Conservation (phyloP, 1,139 yeast genomes). For the Saccharomycopsis crataegensis region DNA sequence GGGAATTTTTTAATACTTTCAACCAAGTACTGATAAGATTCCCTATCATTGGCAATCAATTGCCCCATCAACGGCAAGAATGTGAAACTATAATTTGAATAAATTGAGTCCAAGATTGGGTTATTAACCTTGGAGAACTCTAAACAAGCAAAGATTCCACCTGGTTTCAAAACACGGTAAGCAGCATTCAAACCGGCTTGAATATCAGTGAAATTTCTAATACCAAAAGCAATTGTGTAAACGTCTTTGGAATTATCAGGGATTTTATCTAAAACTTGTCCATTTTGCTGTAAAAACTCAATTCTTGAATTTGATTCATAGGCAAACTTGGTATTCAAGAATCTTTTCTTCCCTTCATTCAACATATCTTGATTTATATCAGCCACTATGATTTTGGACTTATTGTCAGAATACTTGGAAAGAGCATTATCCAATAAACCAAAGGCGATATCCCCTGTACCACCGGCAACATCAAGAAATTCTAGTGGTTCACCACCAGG, state of each 20-base stretch:
- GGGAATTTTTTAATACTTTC: constrained; percentile 93
- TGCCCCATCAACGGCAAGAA: constrained; percentile 93
- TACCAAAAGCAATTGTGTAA: constrained; percentile 95
- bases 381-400: constrained; percentile 79
- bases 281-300: constrained; percentile 81
- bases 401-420: constrained; percentile 62
- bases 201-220: constrained; percentile 89
- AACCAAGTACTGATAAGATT: constrained; percentile 90
- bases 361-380: constrained; percentile 97
- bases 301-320: constrained; percentile 58
- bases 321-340: constrained; percentile 39
- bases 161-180: constrained; percentile 89
- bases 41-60: constrained; percentile 88
- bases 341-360: constrained; percentile 79
- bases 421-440: constrained; percentile 91
- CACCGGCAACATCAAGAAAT: constrained; percentile 96
- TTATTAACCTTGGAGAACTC: constrained; percentile 92
- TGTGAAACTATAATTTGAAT: constrained; percentile 88
- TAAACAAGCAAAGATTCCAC: constrained; percentile 95
- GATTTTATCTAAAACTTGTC: constrained; percentile 78
- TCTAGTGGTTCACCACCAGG: constrained; percentile 81
- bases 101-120: constrained; percentile 62
- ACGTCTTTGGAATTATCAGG: constrained; percentile 87
- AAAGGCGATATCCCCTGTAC: constrained; percentile 97
- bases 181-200: constrained; percentile 94